Evolutionary conservation across 352 stramenopile species (phyloP).

Genomic region (Aphanomyces euteiches): DNA sequence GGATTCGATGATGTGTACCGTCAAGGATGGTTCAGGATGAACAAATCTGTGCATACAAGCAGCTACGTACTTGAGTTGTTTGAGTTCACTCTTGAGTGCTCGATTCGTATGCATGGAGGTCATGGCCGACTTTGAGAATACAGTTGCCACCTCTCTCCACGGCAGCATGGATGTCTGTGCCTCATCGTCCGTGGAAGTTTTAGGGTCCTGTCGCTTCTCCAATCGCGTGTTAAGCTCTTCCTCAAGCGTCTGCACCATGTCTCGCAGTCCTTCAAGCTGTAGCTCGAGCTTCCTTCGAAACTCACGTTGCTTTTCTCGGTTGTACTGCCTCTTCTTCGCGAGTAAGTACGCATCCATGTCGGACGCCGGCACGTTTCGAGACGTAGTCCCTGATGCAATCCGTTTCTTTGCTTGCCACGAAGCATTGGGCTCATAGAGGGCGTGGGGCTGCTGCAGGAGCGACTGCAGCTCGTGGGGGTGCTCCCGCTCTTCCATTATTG

Average conservation of each 20-base stretch:
- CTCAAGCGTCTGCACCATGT: not conserved
- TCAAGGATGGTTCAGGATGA: not conserved
- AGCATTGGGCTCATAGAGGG: too few relatives aligned
- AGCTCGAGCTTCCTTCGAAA: constrained; percentile 12
- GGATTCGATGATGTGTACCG: too few relatives aligned
- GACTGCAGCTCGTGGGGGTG: not conserved
- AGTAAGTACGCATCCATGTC: not conserved
- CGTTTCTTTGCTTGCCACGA: too few relatives aligned
- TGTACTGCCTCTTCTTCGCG: constrained; percentile 12
- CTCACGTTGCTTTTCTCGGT: constrained; percentile 21
- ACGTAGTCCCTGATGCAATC: too few relatives aligned
- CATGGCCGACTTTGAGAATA: not conserved
- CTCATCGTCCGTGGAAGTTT: not conserved
- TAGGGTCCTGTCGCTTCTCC: not conserved
- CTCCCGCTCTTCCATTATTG: not conserved
- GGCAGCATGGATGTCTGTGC: constrained; percentile 5
- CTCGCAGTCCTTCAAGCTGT: not conserved
- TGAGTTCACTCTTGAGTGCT: not conserved
- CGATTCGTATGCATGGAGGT: not conserved
- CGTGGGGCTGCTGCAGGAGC: not conserved
- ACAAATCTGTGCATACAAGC: not conserved
- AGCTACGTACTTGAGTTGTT: not conserved
- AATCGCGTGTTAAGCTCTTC: not conserved
- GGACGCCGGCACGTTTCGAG: too few relatives aligned
- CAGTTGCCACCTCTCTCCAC: constrained; percentile 8